These are phyloP conservation scores for Parathielavia hyrcaniae DNA, from an alignment of 495 filamentous ascomycete genomes.

Conservation along the genomic window DNA sequence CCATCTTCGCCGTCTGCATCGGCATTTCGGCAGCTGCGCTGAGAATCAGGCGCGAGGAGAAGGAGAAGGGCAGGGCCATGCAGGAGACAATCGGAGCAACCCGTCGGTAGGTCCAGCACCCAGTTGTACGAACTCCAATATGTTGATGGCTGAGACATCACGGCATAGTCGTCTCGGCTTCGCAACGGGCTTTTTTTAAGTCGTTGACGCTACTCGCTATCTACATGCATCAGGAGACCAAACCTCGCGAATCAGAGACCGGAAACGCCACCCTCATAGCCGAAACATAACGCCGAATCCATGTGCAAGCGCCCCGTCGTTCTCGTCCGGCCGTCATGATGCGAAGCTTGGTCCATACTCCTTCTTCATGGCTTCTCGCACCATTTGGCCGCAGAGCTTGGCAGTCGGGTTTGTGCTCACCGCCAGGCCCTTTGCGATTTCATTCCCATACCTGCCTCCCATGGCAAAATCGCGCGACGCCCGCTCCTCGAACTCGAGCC, in stretches of 20 bases:
- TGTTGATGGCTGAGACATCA: not conserved
- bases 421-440: constrained; percentile 66
- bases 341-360: constrained; percentile 50
- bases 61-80: constrained; percentile 54
- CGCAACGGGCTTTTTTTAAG: constrained; percentile 22
- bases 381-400: constrained; percentile 82
- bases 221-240: constrained; percentile 1
- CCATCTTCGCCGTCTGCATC: constrained; percentile 78
- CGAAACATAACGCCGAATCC: not conserved
- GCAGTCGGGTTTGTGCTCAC: constrained; percentile 82
- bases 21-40: constrained; percentile 58
- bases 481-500: constrained; percentile 59
- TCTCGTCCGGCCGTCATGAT: constrained; percentile 15
- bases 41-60: constrained; percentile 78
- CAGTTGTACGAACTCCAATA: not conserved
- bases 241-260: not conserved
- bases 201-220: not conserved
- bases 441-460: constrained; percentile 72
- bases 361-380: constrained; percentile 76
- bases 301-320: not conserved
- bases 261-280: constrained; percentile 11
- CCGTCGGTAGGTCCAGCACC: constrained; percentile 38
- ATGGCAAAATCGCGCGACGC: constrained; percentile 68
- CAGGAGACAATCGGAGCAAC: constrained; percentile 46
- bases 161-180: constrained; percentile 28